These are phyloP conservation scores for Calonectria fujianensis DNA, from an alignment of 2,329 filamentous ascomycete genomes.

Conservation along the genomic window DNA sequence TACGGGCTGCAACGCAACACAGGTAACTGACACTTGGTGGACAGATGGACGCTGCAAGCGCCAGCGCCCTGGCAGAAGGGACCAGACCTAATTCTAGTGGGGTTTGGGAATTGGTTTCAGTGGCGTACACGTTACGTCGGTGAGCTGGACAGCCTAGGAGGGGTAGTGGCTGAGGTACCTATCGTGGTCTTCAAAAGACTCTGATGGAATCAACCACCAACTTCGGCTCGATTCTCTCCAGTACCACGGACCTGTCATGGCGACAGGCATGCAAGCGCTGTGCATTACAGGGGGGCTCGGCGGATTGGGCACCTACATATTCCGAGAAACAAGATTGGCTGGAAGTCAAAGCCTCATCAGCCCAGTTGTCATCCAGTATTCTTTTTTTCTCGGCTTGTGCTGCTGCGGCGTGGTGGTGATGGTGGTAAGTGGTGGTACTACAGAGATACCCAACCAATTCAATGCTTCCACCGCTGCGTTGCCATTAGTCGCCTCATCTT, in stretches of 20 bases:
- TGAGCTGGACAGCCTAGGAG: conserved; percentile 9
- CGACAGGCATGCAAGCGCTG: conserved; percentile 13
- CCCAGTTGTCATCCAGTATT: conserved; percentile 13
- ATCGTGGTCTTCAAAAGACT: conserved; percentile 14
- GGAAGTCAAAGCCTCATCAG: conserved; percentile 15
- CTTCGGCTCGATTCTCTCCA: conserved; percentile 36
- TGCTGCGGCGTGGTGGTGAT: conserved; percentile 5
- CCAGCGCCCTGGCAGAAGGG: conserved; percentile 8
- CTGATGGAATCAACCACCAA: conserved; percentile 38
- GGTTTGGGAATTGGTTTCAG: neutral
- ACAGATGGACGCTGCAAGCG: conserved; percentile 10
- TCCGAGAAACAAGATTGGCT: conserved; percentile 17
- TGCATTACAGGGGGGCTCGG: conserved; percentile 9
- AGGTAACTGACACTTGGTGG: conserved; percentile 5
- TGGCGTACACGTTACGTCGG: conserved; percentile 16
- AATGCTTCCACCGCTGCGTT: conserved; percentile 12
- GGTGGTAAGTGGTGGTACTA: too few relatives aligned
- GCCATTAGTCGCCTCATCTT: conserved; percentile 30
- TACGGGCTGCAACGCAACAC: neutral
- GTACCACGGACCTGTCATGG: conserved; percentile 15
- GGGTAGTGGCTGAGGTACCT: conserved; percentile 15
- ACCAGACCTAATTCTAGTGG: conserved; percentile 7
- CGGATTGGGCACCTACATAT: conserved; percentile 19
- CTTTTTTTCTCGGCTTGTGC: neutral
- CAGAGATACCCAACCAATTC: conserved; percentile 11